phyloP scores from a whole-genome alignment of 371 early-diverging fungal genomes.

The Umbelopsis sp. region DNA sequence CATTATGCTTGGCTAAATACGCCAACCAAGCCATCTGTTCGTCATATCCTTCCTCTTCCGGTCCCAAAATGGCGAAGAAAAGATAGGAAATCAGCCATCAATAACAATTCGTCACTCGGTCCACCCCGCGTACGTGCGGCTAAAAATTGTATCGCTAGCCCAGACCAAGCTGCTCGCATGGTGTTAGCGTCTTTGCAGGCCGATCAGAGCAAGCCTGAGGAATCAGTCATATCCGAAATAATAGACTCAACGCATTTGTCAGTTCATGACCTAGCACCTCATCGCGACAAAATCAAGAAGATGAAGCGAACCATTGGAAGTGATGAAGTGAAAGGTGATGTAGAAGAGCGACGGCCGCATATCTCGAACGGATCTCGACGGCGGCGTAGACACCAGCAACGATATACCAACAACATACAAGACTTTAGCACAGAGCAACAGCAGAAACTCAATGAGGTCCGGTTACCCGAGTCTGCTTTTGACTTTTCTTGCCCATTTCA shows the following conservation, averaged over 20 bases:
- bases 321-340: neutral
- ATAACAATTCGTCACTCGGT: neutral
- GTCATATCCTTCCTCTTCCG: constrained; percentile 10
- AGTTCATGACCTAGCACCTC: neutral
- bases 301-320: constrained; percentile 25
- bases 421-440: constrained; percentile 3
- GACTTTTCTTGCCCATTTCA: constrained; percentile 3
- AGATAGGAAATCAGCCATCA: neutral
- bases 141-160: constrained; percentile 10
- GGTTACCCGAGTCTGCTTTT: constrained; percentile 15
- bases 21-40: neutral
- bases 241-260: neutral
- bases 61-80: constrained; percentile 9
- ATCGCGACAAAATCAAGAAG: constrained; percentile 31
- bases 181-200: neutral
- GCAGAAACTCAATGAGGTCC: neutral
- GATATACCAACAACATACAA: neutral
- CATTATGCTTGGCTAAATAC: constrained; percentile 5
- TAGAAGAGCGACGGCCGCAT: neutral
- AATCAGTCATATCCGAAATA: neutral
- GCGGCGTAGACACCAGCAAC: neutral
- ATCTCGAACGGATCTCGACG: neutral
- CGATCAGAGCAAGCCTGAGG: neutral
- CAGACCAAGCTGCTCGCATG: constrained; percentile 9
- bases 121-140: neutral